Evolutionary conservation across 345 rosid species (phyloP).

Genomic region (Dipteronia sinensis): DNA sequence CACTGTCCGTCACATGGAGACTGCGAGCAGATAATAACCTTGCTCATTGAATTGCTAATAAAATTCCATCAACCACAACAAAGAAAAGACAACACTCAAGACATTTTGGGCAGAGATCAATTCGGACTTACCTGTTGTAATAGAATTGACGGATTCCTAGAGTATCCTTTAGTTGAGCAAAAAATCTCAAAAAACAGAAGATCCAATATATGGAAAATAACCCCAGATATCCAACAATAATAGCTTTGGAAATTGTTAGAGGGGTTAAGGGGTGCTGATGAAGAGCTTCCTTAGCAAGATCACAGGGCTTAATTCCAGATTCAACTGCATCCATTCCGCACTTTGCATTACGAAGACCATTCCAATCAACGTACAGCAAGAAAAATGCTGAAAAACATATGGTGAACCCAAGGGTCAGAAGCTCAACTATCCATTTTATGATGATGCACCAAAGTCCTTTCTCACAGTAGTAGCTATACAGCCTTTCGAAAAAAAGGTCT

Average conservation of each 20-base stretch:
- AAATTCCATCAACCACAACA: neutral
- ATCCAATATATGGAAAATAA: conserved; percentile 83
- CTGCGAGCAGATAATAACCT: conserved; percentile 50
- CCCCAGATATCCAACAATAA: conserved; percentile 86
- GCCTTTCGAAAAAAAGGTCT: conserved; percentile 90
- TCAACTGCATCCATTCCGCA: conserved; percentile 99
- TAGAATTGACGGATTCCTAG: conserved; percentile 84
- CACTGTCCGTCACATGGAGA: conserved; percentile 85
- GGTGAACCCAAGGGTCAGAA: conserved; percentile 82
- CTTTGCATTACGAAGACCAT: conserved; percentile 97
- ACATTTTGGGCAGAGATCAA: conserved; percentile 12
- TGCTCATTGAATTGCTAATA: neutral
- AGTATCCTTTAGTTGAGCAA: conserved; percentile 82
- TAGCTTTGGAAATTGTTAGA: conserved; percentile 74
- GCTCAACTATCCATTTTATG: conserved; percentile 94
- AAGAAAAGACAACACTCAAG: conserved; percentile 14
- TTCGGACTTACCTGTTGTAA: conserved; percentile 60
- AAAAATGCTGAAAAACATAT: conserved; percentile 96
- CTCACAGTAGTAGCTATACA: conserved; percentile 90
- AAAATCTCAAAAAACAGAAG: conserved; percentile 92
- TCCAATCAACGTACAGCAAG: conserved; percentile 92
- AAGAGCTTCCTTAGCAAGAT: conserved; percentile 94
- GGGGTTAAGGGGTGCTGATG: conserved; percentile 87
- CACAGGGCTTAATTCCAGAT: conserved; percentile 94
- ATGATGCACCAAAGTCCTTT: conserved; percentile 97